phyloP scores from a whole-genome alignment of 441 rosid genomes.

The Hypseocharis bilobata region DNA sequence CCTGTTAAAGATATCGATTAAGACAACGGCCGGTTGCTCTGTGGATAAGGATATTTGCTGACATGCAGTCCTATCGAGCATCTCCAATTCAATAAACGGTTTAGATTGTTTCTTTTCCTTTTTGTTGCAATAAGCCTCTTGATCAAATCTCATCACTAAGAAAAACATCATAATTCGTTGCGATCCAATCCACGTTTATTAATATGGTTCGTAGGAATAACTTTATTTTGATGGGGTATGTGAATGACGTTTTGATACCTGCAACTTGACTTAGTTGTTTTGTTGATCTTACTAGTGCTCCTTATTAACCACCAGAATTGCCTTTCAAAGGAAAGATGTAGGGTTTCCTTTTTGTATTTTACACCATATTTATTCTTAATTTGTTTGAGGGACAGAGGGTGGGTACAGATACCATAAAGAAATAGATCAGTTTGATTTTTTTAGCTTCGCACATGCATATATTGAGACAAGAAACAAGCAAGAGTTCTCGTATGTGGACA shows the following conservation, averaged over 20 bases:
- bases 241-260: constrained; percentile 27
- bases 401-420: constrained; percentile 16
- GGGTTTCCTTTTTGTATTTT: constrained; percentile 7
- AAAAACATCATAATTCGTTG: constrained; percentile 10
- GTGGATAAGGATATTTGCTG: constrained; percentile 27
- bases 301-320: constrained; percentile 3
- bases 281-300: neutral
- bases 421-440: constrained; percentile 19
- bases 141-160: constrained; percentile 12
- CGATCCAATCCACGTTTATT: constrained; percentile 20
- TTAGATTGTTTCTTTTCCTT: constrained; percentile 27
- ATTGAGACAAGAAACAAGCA: constrained; percentile 4
- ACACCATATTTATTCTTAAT: constrained; percentile 15
- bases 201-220: constrained; percentile 23
- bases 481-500: constrained; percentile 15
- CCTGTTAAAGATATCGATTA: constrained; percentile 27
- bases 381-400: neutral
- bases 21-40: constrained; percentile 25
- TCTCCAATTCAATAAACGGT: constrained; percentile 31
- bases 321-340: constrained; percentile 6
- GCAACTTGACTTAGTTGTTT: constrained; percentile 13
- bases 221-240: constrained; percentile 22
- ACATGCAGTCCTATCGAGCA: constrained; percentile 26
- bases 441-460: constrained; percentile 11
- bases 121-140: constrained; percentile 1